A percentile compares a stretch with the other conserved stretches of the same genome.
These are phyloP conservation scores for Penicillium sp. DNA, from an alignment of 2,329 filamentous ascomycete genomes.

Conservation along the genomic window DNA sequence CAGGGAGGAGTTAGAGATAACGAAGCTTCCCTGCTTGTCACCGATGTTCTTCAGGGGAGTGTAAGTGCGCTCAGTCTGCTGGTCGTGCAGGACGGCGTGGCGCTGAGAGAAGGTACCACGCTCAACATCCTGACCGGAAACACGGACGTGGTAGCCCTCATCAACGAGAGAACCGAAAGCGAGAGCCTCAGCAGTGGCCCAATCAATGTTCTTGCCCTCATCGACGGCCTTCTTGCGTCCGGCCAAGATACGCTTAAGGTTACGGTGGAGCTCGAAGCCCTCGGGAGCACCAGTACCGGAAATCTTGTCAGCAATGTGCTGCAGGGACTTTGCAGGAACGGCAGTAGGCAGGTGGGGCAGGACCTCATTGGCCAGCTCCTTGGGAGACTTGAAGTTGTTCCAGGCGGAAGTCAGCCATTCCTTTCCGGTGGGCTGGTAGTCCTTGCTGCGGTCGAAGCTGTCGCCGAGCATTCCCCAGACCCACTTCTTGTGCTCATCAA, in stretches of 20 bases:
- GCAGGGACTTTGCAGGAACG: constrained; percentile 68
- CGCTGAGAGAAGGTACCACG: constrained; percentile 99
- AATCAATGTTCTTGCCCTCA: constrained; percentile 94
- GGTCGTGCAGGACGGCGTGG: constrained; percentile 95
- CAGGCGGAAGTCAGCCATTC: constrained; percentile 98
- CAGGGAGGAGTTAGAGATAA: constrained; percentile 93
- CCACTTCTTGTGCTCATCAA: constrained; percentile 99
- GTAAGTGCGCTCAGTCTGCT: constrained; percentile 89
- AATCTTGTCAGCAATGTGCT: constrained; percentile 79
- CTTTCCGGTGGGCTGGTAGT: constrained; percentile 93
- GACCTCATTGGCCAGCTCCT: constrained; percentile 91
- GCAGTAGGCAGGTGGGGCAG: constrained; percentile 87
- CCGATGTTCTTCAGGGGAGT: constrained; percentile 86
- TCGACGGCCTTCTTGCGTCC: constrained; percentile 87
- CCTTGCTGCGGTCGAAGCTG: constrained; percentile 94
- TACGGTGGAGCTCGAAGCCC: constrained; percentile 84
- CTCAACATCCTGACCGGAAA: constrained; percentile 98
- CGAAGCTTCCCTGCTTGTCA: constrained; percentile 90
- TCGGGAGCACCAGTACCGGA: constrained; percentile 73
- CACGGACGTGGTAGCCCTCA: constrained; percentile 94
- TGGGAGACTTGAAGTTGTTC: constrained; percentile 99
- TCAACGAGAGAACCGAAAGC: constrained; percentile 88
- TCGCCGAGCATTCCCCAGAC: constrained; percentile 99
- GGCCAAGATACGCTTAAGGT: constrained; percentile 91
- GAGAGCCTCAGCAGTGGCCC: constrained; percentile 93